Evolutionary conservation across 2,329 filamentous ascomycete species (phyloP).

Genomic region (Aspergillus sp.): DNA sequence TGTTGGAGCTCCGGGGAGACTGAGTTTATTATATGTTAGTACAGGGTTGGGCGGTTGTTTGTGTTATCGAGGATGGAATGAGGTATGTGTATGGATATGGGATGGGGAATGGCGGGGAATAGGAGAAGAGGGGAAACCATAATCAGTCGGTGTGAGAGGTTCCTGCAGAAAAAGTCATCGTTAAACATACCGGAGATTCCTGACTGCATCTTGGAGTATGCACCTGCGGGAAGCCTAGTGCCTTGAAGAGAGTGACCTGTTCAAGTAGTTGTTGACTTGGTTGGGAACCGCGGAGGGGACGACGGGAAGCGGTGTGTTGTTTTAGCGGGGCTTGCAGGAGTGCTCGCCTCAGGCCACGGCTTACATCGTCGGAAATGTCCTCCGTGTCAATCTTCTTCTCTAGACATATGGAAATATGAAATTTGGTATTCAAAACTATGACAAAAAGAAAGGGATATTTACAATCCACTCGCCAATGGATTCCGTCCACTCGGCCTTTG

Average conservation of each 20-base stretch:
- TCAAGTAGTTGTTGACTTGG: constrained; percentile 3
- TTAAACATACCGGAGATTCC: constrained; percentile 45
- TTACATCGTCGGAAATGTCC: background rate
- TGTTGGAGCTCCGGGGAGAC: constrained; percentile 48
- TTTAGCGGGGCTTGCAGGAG: background rate
- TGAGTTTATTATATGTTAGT: constrained; percentile 14
- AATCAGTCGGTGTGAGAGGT: background rate
- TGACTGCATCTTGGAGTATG: constrained; percentile 45
- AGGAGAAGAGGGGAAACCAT: background rate
- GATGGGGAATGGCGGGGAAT: constrained; percentile 1
- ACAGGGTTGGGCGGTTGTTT: background rate
- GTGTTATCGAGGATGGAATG: background rate
- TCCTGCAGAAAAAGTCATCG: background rate
- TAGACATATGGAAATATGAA: constrained; percentile 10
- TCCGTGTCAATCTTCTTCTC: background rate
- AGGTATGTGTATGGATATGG: constrained; percentile 1
- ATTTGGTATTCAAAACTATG: constrained; percentile 8
- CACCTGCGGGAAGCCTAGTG: constrained; percentile 9
- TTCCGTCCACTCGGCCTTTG: constrained; percentile 7
- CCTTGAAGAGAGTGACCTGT: constrained; percentile 10
- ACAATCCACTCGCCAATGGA: constrained; percentile 17
- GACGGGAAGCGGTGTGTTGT: constrained; percentile 28
- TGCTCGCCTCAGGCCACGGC: background rate
- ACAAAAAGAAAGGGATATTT: constrained; percentile 16
- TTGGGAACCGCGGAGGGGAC: constrained; percentile 19